phyloP scores from a whole-genome alignment of 139 green algal species.

The Chloropicon primus region DNA sequence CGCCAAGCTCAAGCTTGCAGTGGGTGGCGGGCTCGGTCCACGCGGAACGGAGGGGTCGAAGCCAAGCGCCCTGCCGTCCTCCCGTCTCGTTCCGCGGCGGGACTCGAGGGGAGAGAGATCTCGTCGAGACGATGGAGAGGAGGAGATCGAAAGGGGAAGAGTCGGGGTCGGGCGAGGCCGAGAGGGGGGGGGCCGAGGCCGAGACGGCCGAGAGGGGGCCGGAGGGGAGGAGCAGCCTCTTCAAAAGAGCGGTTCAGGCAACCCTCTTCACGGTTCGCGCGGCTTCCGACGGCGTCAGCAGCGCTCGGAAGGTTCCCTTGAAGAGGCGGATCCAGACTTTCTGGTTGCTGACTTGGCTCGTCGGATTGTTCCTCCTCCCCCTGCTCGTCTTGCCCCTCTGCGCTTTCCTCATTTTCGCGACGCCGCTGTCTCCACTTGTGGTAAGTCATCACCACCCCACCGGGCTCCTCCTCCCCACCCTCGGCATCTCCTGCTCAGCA shows the following conservation, averaged over 20 bases:
- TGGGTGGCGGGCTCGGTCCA: too few relatives aligned
- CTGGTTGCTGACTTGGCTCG: neutral
- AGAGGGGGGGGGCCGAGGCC: neutral
- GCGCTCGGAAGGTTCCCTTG: neutral
- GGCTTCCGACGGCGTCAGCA: neutral
- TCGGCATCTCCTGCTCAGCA: too few relatives aligned
- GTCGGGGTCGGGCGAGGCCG: too few relatives aligned
- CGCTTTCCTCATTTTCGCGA: neutral
- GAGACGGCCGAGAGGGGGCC: neutral
- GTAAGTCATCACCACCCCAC: too few relatives aligned
- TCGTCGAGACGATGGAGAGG: too few relatives aligned
- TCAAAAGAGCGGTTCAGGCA: neutral
- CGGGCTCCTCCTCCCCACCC: too few relatives aligned
- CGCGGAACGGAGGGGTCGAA: too few relatives aligned
- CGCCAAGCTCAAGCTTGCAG: too few relatives aligned
- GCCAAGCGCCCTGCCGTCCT: too few relatives aligned
- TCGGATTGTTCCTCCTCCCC: neutral
- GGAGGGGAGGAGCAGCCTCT: neutral
- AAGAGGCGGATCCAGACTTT: neutral
- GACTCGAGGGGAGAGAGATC: too few relatives aligned
- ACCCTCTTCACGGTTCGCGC: neutral
- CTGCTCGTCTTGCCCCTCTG: neutral
- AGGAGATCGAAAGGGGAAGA: neutral
- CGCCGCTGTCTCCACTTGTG: neutral
- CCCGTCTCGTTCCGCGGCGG: too few relatives aligned